Percentiles rank a stretch among this genome's conserved stretches.
Conservation (phyloP, 164 flowering plant genomes). For the Kingdonia uniflora region DNA sequence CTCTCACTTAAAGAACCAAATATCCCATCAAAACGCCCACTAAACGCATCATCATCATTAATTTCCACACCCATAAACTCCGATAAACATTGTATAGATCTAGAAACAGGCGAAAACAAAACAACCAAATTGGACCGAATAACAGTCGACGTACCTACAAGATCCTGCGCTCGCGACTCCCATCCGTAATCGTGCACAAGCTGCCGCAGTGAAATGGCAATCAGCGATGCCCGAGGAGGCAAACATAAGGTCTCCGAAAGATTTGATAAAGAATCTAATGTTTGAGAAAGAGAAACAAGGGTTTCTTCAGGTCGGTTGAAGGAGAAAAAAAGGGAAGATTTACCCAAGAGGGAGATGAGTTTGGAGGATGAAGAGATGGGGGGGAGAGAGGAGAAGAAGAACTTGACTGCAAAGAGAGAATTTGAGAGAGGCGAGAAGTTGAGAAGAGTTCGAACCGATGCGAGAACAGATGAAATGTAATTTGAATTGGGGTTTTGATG, state of each 20-base stretch:
- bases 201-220: conserved; percentile 46
- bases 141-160: conserved; percentile 16
- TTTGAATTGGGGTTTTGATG: conserved; percentile 36
- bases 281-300: conserved; percentile 28
- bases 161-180: conserved; percentile 34
- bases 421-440: conserved; percentile 44
- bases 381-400: conserved; percentile 79
- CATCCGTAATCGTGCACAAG: conserved; percentile 61
- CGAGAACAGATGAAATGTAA: conserved; percentile 41
- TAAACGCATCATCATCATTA: conserved; percentile 19
- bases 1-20: conserved; percentile 44
- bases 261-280: conserved; percentile 25
- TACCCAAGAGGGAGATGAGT: conserved; percentile 28
- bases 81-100: conserved; percentile 18
- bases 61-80: conserved; percentile 28
- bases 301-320: conserved; percentile 38
- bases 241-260: not conserved
- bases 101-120: conserved; percentile 42
- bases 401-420: conserved; percentile 67
- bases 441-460: conserved; percentile 35
- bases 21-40: conserved; percentile 19
- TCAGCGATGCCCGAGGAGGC: conserved; percentile 20
- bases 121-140: conserved; percentile 60
- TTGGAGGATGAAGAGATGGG: conserved; percentile 55
- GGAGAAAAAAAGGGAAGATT: conserved; percentile 35